A percentile compares a stretch with the other conserved stretches of the same genome.
These are phyloP conservation scores for Periconia sp. DNA, from an alignment of 2,329 filamentous ascomycete species.

Conservation along the genomic window DNA sequence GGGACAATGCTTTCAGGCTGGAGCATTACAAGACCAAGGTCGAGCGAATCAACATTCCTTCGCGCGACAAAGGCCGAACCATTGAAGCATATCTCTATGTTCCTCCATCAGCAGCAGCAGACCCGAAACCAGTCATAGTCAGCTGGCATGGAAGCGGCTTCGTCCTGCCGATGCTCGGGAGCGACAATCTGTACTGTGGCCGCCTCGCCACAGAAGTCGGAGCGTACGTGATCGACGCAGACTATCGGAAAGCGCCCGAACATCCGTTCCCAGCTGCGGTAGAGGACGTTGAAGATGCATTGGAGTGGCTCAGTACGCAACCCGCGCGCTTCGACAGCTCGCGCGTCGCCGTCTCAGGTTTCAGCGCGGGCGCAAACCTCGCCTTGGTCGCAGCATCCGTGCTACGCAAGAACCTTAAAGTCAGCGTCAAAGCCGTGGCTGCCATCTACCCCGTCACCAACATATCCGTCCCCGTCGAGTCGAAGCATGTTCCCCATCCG, in stretches of 20 bases:
- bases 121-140: constrained; percentile 32
- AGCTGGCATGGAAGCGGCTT: constrained; percentile 46
- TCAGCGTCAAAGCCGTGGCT: constrained; percentile 36
- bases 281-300: constrained; percentile 43
- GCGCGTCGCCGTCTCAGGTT: constrained; percentile 45
- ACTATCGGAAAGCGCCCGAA: constrained; percentile 49
- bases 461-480: constrained; percentile 32
- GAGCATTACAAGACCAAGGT: too few species aligned
- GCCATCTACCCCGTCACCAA: constrained; percentile 46
- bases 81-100: constrained; percentile 29
- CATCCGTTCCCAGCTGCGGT: constrained; percentile 46
- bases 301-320: constrained; percentile 39
- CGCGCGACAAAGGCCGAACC: too few species aligned
- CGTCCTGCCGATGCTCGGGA: constrained; percentile 44
- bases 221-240: constrained; percentile 43
- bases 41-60: too few species aligned
- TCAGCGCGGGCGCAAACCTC: constrained; percentile 50
- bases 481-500: constrained; percentile 34
- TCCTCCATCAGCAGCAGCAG: constrained; percentile 6
- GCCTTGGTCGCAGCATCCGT: constrained; percentile 37
- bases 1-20: too few species aligned
- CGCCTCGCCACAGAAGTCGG: constrained; percentile 34
- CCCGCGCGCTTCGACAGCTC: constrained; percentile 36
- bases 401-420: constrained; percentile 28
- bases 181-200: constrained; percentile 48